phyloP scores from a whole-genome alignment of 2,329 filamentous ascomycete genomes.

The Colletotrichum sidae region DNA sequence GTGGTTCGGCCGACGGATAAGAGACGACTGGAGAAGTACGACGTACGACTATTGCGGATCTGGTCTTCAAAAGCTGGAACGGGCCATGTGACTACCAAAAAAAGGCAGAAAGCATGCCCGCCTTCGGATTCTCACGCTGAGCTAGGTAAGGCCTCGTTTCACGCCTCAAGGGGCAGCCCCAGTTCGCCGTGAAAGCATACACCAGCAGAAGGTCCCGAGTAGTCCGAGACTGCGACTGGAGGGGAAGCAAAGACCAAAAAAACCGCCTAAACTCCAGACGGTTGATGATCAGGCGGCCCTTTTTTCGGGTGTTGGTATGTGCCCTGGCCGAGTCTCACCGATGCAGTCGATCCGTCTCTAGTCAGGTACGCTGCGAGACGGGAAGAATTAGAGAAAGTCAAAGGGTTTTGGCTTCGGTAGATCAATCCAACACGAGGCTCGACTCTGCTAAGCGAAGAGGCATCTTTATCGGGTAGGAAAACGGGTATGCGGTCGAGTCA shows the following conservation, averaged over 20 bases:
- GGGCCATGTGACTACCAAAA: neutral
- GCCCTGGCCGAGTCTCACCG: neutral
- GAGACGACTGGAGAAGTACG: neutral
- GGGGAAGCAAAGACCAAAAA: too few relatives aligned
- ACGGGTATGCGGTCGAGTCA: too few relatives aligned
- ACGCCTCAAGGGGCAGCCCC: neutral
- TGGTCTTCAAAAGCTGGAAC: too few relatives aligned
- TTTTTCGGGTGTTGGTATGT: neutral
- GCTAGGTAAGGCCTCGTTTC: constrained; percentile 1
- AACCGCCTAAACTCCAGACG: too few relatives aligned
- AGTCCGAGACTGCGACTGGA: neutral
- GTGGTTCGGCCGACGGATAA: neutral
- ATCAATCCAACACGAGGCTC: constrained; percentile 23
- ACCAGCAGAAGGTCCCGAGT: constrained; percentile 3
- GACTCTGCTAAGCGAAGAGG: neutral
- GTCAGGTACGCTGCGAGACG: neutral
- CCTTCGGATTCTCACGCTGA: neutral
- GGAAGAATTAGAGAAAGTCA: neutral
- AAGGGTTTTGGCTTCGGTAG: constrained; percentile 6
- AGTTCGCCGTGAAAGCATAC: neutral
- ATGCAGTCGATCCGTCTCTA: neutral
- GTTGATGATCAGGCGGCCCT: too few relatives aligned
- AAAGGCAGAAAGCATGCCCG: neutral
- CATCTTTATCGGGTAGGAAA: neutral
- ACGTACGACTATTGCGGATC: too few relatives aligned